phyloP scores from a whole-genome alignment of 2,329 filamentous ascomycete genomes.

The Neoascochyta sp. region DNA sequence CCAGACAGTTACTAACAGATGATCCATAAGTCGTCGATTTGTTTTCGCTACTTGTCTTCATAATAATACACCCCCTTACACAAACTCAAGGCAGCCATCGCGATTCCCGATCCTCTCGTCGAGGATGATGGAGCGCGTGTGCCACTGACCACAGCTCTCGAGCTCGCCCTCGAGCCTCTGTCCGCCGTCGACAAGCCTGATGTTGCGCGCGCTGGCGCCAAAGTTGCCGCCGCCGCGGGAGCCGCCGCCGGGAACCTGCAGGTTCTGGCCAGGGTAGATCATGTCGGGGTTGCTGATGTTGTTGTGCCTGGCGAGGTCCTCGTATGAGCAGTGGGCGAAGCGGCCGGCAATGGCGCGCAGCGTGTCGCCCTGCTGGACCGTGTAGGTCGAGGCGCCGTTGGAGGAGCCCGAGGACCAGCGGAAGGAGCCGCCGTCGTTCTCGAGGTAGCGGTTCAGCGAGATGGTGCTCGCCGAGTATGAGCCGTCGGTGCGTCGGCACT shows the following conservation, averaged over 20 bases:
- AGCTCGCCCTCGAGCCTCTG: slow-evolving; percentile 23
- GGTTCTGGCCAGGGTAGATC: slow-evolving; percentile 27
- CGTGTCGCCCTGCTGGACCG: slow-evolving; percentile 26
- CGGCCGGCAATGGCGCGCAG: slow-evolving; percentile 24
- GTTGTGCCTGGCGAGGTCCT: slow-evolving; percentile 24
- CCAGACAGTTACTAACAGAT: no score
- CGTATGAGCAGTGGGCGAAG: slow-evolving; percentile 22
- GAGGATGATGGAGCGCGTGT: slow-evolving; percentile 15
- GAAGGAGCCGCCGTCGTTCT: slow-evolving; percentile 25
- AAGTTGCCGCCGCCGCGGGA: slow-evolving; percentile 21
- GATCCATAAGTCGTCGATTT: no score
- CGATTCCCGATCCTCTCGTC: slow-evolving; percentile 25
- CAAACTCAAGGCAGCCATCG: slow-evolving; percentile 21
- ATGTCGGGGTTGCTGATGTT: slow-evolving; percentile 24
- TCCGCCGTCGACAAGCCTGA: slow-evolving; percentile 18
- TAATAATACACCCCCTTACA: slow-evolving; percentile 6
- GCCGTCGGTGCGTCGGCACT: slow-evolving; percentile 22
- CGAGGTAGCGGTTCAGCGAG: slow-evolving; percentile 18
- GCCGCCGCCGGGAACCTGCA: slow-evolving; percentile 20
- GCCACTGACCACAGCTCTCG: slow-evolving; percentile 15
- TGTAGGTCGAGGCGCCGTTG: slow-evolving; percentile 14
- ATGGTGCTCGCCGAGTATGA: slow-evolving; percentile 21
- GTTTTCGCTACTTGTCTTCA: no score
- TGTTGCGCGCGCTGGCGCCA: slow-evolving; percentile 19
- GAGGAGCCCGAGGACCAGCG: slow-evolving; percentile 19